Conservation (phyloP, 2,329 filamentous ascomycete genomes). For the Monilinia polystroma region DNA sequence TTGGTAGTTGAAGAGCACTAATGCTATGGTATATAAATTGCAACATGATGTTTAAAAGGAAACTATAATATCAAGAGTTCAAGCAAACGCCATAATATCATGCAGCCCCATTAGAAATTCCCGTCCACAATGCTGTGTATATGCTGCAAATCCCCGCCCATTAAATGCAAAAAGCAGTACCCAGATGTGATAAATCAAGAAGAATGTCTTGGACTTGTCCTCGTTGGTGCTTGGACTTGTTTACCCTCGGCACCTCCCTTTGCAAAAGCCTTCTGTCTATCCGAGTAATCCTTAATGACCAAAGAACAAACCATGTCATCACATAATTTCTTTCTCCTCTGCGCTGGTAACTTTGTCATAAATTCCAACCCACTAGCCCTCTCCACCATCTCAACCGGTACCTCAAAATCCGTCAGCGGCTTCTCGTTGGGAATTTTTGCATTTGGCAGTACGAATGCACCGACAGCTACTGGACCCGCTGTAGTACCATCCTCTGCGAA, state of each 20-base stretch:
- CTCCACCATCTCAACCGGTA: conserved; percentile 89
- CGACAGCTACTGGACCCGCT: conserved; percentile 77
- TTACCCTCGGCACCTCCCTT: conserved; percentile 31
- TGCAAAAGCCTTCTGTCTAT: conserved; percentile 57
- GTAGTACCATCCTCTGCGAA: conserved; percentile 80
- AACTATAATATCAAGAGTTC: neutral
- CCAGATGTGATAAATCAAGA: conserved; percentile 20
- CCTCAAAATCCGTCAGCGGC: conserved; percentile 87
- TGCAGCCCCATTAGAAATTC: conserved; percentile 23
- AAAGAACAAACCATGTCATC: conserved; percentile 82
- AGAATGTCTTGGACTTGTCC: conserved; percentile 38
- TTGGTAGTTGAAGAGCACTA: conserved; percentile 21
- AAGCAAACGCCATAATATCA: conserved; percentile 28
- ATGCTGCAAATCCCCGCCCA: conserved; percentile 27
- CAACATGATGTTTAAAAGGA: neutral
- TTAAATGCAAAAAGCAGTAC: conserved; percentile 19
- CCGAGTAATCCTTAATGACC: conserved; percentile 74
- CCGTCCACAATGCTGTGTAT: conserved; percentile 13
- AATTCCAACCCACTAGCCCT: conserved; percentile 91
- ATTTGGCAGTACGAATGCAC: conserved; percentile 94
- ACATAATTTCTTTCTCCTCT: conserved; percentile 77
- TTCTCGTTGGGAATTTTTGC: conserved; percentile 84
- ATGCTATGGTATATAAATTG: conserved; percentile 25
- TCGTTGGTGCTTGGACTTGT: conserved; percentile 29
- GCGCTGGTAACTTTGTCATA: conserved; percentile 70